These are phyloP conservation scores for Lathyrus oleraceus DNA, from an alignment of 306 rosid species.

Conservation along the genomic window DNA sequence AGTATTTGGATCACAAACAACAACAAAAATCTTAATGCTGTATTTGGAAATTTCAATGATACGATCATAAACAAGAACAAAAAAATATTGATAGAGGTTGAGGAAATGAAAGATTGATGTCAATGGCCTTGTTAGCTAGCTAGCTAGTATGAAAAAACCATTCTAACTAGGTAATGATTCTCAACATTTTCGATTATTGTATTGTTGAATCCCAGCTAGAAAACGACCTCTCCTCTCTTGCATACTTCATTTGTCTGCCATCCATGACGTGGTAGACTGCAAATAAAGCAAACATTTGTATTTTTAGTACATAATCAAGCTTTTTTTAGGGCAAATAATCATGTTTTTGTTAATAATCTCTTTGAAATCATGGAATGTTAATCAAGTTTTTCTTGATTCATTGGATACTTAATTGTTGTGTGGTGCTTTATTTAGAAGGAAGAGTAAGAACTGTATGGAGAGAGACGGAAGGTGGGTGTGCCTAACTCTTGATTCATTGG, in stretches of 20 bases:
- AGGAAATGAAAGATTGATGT: background rate
- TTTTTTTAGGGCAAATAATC: too few relatives aligned
- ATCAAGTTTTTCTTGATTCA: background rate
- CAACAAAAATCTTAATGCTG: background rate
- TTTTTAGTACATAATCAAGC: background rate
- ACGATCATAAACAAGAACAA: background rate
- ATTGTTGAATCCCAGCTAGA: slow-evolving; percentile 33
- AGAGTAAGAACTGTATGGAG: background rate
- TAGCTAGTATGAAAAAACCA: slow-evolving; percentile 17
- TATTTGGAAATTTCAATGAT: background rate
- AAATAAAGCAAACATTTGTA: slow-evolving; percentile 44
- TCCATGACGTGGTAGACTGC: slow-evolving; percentile 41
- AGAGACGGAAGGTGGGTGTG: slow-evolving; percentile 30
- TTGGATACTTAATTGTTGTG: too few relatives aligned
- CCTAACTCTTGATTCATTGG: slow-evolving; percentile 50
- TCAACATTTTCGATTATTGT: slow-evolving; percentile 24
- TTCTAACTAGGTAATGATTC: slow-evolving; percentile 30
- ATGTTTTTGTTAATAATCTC: too few relatives aligned
- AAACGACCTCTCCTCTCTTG: slow-evolving; percentile 46
- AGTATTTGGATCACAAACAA: background rate
- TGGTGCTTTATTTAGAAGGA: slow-evolving; percentile 17
- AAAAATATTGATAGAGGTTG: background rate
- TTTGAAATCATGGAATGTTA: background rate
- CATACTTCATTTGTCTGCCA: background rate
- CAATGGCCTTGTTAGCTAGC: background rate